These are phyloP conservation scores for Brassica rapa DNA, from an alignment of 345 rosid genomes.

Conservation along the genomic window DNA sequence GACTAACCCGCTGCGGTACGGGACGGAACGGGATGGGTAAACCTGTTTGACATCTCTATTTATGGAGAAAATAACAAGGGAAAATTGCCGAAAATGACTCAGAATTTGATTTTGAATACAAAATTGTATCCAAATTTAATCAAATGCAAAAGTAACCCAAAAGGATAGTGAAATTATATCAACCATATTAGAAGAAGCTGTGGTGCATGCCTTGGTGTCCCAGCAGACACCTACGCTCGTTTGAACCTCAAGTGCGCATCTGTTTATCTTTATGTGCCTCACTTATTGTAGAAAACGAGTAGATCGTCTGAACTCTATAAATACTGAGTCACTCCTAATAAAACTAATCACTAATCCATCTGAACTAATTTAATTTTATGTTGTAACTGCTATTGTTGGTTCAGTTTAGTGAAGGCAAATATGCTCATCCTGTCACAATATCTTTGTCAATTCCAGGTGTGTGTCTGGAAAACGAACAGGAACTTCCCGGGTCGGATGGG, in stretches of 20 bases:
- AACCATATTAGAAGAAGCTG: background rate
- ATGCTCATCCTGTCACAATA: background rate
- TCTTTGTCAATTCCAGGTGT: background rate
- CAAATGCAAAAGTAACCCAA: too few relatives aligned
- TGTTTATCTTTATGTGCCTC: background rate
- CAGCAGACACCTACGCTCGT: background rate
- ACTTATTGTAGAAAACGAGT: constrained; percentile 3
- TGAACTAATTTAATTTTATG: background rate
- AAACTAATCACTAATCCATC: background rate
- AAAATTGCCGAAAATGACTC: too few relatives aligned
- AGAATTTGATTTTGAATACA: too few relatives aligned
- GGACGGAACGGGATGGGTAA: too few relatives aligned
- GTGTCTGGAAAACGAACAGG: background rate
- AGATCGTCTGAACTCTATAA: background rate
- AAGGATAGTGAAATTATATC: too few relatives aligned
- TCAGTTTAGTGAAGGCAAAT: background rate
- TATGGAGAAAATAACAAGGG: too few relatives aligned
- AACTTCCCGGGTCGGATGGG: background rate
- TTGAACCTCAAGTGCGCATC: background rate
- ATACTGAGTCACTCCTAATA: background rate
- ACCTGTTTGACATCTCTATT: too few relatives aligned
- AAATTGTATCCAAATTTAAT: too few relatives aligned
- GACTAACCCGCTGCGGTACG: too few relatives aligned
- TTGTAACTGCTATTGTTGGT: background rate
- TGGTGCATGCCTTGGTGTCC: background rate